Conservation (phyloP, 2,329 filamentous ascomycete species). For the Fusarium sp. region DNA sequence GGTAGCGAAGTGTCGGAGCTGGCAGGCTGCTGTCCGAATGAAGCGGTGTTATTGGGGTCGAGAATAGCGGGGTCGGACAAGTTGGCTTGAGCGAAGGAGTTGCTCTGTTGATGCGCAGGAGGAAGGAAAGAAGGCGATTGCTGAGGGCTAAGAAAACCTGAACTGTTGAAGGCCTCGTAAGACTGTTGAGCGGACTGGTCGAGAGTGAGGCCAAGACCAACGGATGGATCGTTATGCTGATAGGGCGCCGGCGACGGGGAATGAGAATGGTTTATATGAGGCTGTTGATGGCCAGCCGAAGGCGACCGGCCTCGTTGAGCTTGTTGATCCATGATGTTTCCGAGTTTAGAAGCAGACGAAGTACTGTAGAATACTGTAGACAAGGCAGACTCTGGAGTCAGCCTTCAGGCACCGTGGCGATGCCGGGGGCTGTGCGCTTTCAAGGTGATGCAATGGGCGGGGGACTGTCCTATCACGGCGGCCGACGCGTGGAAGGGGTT, state of each 20-base stretch:
- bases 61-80: constrained; percentile 52
- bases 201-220: constrained; percentile 68
- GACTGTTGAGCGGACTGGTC: constrained; percentile 57
- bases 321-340: constrained; percentile 55
- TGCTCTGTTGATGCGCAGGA: constrained; percentile 43
- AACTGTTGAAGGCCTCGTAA: constrained; percentile 54
- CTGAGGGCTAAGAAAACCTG: constrained; percentile 62
- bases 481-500: constrained; percentile 44
- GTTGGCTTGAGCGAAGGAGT: constrained; percentile 43
- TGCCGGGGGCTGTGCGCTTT: constrained; percentile 55
- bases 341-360: constrained; percentile 47
- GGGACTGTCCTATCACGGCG: constrained; percentile 44
- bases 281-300: constrained; percentile 65
- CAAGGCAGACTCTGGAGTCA: constrained; percentile 59
- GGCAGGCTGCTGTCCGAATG: constrained; percentile 55
- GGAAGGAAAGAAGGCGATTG: constrained; percentile 50
- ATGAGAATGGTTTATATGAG: constrained; percentile 75
- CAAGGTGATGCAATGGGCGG: constrained; percentile 45
- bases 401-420: constrained; percentile 56
- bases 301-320: constrained; percentile 66
- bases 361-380: constrained; percentile 5
- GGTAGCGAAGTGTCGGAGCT: constrained; percentile 50
- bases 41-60: constrained; percentile 51
- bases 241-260: constrained; percentile 70
- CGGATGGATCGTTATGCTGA: constrained; percentile 57